Evolutionary conservation across 2,329 filamentous ascomycete species (phyloP).

Genomic region (Botrytis cinerea): DNA sequence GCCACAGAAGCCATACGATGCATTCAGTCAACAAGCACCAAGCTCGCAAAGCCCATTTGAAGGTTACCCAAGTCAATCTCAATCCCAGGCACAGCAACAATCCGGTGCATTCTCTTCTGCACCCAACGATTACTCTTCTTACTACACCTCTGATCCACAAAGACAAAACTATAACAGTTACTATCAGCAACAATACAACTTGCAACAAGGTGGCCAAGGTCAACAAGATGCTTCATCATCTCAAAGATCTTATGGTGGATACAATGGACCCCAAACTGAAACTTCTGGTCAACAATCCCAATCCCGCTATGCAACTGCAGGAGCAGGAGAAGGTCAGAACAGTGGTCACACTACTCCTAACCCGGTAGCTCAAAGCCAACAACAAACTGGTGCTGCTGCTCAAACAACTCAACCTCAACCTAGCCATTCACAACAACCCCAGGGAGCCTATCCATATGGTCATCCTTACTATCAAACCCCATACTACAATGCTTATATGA

Average conservation of each 20-base stretch:
- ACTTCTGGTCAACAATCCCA: constrained; percentile 66
- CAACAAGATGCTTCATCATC: constrained; percentile 73
- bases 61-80: constrained; percentile 58
- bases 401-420: constrained; percentile 46
- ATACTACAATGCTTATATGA: constrained; percentile 63
- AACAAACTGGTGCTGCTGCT: constrained; percentile 45
- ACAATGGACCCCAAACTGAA: constrained; percentile 65
- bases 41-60: constrained; percentile 62
- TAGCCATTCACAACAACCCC: constrained; percentile 54
- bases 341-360: constrained; percentile 92
- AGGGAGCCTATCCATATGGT: constrained; percentile 53
- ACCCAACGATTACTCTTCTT: constrained; percentile 78
- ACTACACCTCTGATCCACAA: constrained; percentile 78
- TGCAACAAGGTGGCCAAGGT: constrained; percentile 55
- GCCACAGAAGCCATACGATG: constrained; percentile 81
- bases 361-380: constrained; percentile 62
- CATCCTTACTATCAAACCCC: constrained; percentile 64
- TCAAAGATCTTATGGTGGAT: constrained; percentile 77
- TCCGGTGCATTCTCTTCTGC: constrained; percentile 71
- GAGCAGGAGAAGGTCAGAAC: constrained; percentile 73
- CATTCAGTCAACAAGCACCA: constrained; percentile 75
- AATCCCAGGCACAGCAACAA: constrained; percentile 58
- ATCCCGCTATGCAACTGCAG: constrained; percentile 58
- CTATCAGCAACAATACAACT: constrained; percentile 57
- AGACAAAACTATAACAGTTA: constrained; percentile 76